Evolutionary conservation across 192 early-diverging fungal genomes (phyloP).

Genomic region (Umbelopsis ramanniana): DNA sequence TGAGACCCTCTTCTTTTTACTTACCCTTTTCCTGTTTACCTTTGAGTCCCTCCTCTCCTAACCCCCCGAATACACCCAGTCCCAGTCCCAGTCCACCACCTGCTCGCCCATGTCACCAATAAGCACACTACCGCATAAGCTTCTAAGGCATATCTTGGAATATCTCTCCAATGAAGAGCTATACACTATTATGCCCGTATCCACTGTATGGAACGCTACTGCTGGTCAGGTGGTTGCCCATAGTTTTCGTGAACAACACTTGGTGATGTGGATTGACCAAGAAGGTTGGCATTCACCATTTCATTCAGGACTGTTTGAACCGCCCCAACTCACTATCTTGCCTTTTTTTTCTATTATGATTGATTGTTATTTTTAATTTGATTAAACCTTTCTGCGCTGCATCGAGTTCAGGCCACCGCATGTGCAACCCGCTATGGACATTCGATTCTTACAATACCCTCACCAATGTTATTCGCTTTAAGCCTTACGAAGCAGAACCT

Average conservation of each 20-base stretch:
- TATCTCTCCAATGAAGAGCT: constrained; percentile 38
- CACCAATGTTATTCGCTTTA: constrained; percentile 44
- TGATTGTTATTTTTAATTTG: too few relatives aligned
- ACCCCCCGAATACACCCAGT: neutral
- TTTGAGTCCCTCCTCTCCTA: constrained; percentile 1
- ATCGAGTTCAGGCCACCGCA: constrained; percentile 32
- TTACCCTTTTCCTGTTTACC: constrained; percentile 20
- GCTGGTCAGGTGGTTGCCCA: constrained; percentile 36
- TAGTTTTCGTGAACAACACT: constrained; percentile 35
- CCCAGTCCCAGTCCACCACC: constrained; percentile 25
- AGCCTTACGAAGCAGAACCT: constrained; percentile 12
- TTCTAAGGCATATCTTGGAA: constrained; percentile 42
- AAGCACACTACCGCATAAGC: constrained; percentile 43
- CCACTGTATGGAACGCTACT: constrained; percentile 41
- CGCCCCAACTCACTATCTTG: too few relatives aligned
- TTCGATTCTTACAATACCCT: constrained; percentile 48
- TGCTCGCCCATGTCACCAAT: constrained; percentile 40
- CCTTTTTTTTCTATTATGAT: too few relatives aligned
- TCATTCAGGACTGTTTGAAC: neutral
- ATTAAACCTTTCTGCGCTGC: neutral
- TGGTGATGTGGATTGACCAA: constrained; percentile 49
- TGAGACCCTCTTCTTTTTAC: constrained; percentile 14
- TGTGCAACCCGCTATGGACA: constrained; percentile 43
- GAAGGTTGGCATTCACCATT: constrained; percentile 23
- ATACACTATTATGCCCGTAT: constrained; percentile 39